phyloP scores from a whole-genome alignment of 257 asterid genomes.

The Pogostemon cablin region DNA sequence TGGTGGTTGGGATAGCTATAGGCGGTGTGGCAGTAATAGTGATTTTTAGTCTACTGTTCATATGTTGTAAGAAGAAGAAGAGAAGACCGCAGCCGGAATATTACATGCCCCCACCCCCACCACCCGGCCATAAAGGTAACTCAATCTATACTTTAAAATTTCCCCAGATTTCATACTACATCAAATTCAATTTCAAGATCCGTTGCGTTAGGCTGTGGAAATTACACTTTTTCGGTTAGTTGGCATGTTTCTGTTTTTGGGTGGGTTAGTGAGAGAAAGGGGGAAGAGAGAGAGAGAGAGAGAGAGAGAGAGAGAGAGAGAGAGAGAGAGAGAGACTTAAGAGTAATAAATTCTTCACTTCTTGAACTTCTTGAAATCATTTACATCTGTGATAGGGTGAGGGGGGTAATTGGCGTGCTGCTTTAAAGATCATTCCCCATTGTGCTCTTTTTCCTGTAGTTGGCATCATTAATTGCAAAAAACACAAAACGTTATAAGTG shows the following conservation, averaged over 20 bases:
- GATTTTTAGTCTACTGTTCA: constrained; percentile 48
- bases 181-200: neutral
- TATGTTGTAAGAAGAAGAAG: constrained; percentile 68
- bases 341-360: neutral
- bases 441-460: neutral
- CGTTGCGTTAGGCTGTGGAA: neutral
- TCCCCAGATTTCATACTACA: neutral
- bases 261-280: neutral
- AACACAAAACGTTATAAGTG: neutral
- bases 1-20: constrained; percentile 66
- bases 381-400: neutral
- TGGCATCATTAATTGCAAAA: constrained; percentile 9
- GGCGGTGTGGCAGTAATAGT: constrained; percentile 64
- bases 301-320: no score
- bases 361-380: neutral
- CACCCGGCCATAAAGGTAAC: constrained; percentile 68
- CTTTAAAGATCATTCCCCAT: neutral
- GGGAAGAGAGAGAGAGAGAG: neutral
- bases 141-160: neutral
- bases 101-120: constrained; percentile 59
- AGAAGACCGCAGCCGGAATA: constrained; percentile 54
- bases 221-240: neutral
- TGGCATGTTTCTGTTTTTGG: neutral
- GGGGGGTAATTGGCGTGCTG: neutral
- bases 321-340: no score